These are phyloP conservation scores for Withania somnifera DNA, from an alignment of 305 asterid species.

Conservation along the genomic window DNA sequence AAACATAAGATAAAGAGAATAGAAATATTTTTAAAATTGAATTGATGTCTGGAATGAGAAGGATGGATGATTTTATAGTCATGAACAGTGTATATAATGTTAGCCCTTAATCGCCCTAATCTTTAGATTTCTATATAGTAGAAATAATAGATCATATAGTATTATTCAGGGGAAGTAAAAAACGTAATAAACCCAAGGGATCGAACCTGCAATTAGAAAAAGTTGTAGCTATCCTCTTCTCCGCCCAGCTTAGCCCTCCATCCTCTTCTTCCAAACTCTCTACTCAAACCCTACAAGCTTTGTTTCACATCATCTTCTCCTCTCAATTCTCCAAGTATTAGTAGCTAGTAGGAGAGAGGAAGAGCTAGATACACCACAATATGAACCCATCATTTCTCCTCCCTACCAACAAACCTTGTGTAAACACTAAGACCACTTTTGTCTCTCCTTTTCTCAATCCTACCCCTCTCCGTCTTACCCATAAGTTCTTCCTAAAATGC, in stretches of 20 bases:
- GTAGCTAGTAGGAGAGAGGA: neutral
- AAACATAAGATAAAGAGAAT: too few species aligned
- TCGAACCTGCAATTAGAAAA: too few species aligned
- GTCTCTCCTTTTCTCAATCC: slow-evolving; percentile 17
- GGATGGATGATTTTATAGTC: too few species aligned
- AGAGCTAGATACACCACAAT: neutral
- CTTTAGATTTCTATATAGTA: too few species aligned
- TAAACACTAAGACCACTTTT: slow-evolving; percentile 4
- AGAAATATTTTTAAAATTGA: too few species aligned
- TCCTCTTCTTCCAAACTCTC: neutral
- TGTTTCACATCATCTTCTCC: neutral
- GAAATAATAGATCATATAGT: too few species aligned
- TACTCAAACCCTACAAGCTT: neutral
- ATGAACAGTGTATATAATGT: too few species aligned
- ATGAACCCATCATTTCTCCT: slow-evolving; percentile 40
- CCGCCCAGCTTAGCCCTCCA: neutral
- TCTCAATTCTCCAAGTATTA: neutral
- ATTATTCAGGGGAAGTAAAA: too few species aligned
- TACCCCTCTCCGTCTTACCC: slow-evolving; percentile 15
- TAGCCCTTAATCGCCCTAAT: too few species aligned
- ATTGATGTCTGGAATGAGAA: too few species aligned
- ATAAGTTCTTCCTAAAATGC: slow-evolving; percentile 6
- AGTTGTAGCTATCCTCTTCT: neutral
- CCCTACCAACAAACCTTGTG: slow-evolving; percentile 24
- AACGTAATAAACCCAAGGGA: too few species aligned